These are phyloP conservation scores for Aspergillus glaucus DNA, from an alignment of 2,329 filamentous ascomycete species.

Conservation along the genomic window DNA sequence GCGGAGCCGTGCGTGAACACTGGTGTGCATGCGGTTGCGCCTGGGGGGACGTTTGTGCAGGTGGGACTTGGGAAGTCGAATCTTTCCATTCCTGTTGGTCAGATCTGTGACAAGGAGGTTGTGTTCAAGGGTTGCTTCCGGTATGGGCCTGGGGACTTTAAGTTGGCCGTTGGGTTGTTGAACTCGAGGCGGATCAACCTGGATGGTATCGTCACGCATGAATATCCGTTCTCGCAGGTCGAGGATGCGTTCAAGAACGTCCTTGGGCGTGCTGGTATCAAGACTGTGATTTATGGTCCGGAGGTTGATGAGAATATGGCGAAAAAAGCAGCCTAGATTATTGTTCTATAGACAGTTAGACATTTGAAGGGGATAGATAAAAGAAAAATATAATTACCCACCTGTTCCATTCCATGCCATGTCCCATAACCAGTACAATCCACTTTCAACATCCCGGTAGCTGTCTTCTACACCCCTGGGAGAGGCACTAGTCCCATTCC, in stretches of 20 bases:
- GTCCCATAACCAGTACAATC: conserved; percentile 27
- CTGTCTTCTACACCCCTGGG: not conserved
- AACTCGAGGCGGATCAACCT: conserved; percentile 58
- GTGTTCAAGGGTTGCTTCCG: conserved; percentile 78
- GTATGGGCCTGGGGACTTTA: conserved; percentile 79
- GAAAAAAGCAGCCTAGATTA: conserved; percentile 4
- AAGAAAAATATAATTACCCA: not conserved
- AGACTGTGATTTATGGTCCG: conserved; percentile 34
- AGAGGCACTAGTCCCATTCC: conserved; percentile 4
- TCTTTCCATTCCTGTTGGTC: conserved; percentile 61
- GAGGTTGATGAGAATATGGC: conserved; percentile 12
- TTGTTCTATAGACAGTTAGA: not conserved
- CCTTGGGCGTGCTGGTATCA: conserved; percentile 60
- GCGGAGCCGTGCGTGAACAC: conserved; percentile 69
- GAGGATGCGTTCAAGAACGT: conserved; percentile 80
- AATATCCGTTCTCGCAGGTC: conserved; percentile 69
- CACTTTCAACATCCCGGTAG: conserved; percentile 14
- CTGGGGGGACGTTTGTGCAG: conserved; percentile 69
- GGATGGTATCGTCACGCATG: conserved; percentile 70
- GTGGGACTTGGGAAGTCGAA: conserved; percentile 79
- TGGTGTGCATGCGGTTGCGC: conserved; percentile 58
- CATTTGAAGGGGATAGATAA: not conserved
- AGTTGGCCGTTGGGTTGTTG: conserved; percentile 64
- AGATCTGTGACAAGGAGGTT: conserved; percentile 79
- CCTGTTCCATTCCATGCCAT: conserved; percentile 17